Percentiles rank a stretch among this genome's conserved stretches.
phyloP scores from a whole-genome alignment of 1,284 basidiomycete genomes.

The Puccinia coronata region DNA sequence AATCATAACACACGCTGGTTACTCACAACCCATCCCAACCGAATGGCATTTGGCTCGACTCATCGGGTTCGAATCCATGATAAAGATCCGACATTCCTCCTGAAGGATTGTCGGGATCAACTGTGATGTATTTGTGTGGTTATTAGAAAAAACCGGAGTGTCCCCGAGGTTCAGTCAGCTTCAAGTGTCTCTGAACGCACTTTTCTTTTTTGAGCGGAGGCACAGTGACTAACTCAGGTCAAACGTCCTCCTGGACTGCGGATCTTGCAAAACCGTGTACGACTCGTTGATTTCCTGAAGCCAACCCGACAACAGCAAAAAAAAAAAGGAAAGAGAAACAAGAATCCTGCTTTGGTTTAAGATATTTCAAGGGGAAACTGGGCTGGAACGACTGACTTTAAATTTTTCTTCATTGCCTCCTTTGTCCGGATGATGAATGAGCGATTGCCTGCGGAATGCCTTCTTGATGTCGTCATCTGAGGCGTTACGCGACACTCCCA shows the following conservation, averaged over 20 bases:
- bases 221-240: constrained; percentile 17
- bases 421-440: constrained; percentile 58
- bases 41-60: background rate
- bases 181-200: background rate
- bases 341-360: background rate
- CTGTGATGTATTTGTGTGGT: background rate
- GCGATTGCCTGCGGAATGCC: constrained; percentile 57
- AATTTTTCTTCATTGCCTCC: constrained; percentile 55
- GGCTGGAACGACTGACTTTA: background rate
- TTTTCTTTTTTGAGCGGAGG: background rate
- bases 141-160: background rate
- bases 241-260: constrained; percentile 6
- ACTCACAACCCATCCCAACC: constrained; percentile 27
- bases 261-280: constrained; percentile 33
- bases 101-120: constrained; percentile 27
- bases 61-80: background rate
- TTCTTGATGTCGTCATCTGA: constrained; percentile 57
- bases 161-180: background rate
- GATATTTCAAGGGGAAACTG: background rate
- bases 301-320: background rate
- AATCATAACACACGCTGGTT: background rate
- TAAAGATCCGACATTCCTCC: background rate
- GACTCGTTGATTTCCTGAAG: constrained; percentile 41
- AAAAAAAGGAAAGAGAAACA: too few relatives aligned
- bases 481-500: constrained; percentile 56